These are phyloP conservation scores for Malassezia restricta DNA, from an alignment of 1,284 basidiomycete genomes.

Conservation along the genomic window DNA sequence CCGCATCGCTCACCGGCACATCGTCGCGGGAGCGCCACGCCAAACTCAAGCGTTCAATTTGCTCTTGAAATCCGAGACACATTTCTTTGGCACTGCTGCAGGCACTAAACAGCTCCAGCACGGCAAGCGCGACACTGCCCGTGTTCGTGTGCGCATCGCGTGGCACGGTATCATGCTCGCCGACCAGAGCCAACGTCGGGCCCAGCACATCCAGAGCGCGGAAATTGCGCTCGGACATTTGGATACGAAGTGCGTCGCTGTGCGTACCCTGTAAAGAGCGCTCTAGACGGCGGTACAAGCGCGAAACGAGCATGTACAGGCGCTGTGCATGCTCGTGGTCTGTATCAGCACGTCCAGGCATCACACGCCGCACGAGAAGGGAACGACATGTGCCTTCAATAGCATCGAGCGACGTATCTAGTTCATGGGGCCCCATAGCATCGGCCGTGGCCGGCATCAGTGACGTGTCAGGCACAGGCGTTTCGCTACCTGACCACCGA, in stretches of 20 bases:
- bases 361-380: slow-evolving; percentile 1
- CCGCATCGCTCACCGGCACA: background rate
- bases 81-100: slow-evolving; percentile 15
- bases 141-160: background rate
- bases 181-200: slow-evolving; percentile 9
- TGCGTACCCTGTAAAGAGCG: background rate
- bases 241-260: slow-evolving; percentile 2
- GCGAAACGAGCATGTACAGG: slow-evolving; percentile 4
- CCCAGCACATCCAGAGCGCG: slow-evolving; percentile 9
- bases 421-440: slow-evolving; percentile 2
- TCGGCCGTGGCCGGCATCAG: background rate
- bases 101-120: slow-evolving; percentile 9
- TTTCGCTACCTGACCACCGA: background rate
- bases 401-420: slow-evolving; percentile 5
- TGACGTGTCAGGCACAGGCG: background rate
- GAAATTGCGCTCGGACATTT: slow-evolving; percentile 11
- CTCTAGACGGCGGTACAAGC: slow-evolving; percentile 3
- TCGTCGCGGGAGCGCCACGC: slow-evolving; percentile 1
- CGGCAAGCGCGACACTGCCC: slow-evolving; percentile 10
- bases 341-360: background rate
- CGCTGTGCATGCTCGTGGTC: background rate
- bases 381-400: slow-evolving; percentile 9
- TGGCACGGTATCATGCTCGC: background rate
- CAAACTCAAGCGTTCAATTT: slow-evolving; percentile 10
- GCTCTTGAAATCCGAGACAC: slow-evolving; percentile 15